A percentile compares a stretch with the other conserved stretches of the same genome.
Conservation (phyloP, 768 basidiomycete species). For the Collybiopsis luxurians region DNA sequence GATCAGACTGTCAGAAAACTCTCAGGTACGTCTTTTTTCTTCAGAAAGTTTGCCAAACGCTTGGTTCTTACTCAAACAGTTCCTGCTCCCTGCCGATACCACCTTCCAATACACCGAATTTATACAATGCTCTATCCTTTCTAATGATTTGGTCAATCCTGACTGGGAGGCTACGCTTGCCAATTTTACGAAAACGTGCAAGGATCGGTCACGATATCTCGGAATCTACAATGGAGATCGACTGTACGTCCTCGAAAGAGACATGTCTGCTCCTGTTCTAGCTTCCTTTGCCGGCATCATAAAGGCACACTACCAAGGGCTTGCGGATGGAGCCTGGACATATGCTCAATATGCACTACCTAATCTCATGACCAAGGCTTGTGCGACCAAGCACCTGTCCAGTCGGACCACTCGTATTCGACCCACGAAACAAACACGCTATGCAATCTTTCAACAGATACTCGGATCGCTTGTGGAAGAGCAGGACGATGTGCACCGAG, state of each 20-base stretch:
- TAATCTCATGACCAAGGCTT: background rate
- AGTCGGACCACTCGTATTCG: background rate
- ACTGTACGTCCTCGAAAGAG: conserved; percentile 1
- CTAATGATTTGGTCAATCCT: background rate
- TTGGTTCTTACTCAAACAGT: no score
- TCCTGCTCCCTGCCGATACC: conserved; percentile 1
- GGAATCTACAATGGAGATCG: background rate
- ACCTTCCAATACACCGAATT: conserved; percentile 5
- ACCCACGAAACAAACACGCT: background rate
- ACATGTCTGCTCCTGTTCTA: background rate
- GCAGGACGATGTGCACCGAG: background rate
- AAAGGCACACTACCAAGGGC: background rate
- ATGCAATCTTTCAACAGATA: background rate
- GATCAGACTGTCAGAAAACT: background rate
- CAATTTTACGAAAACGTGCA: background rate
- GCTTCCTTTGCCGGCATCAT: background rate
- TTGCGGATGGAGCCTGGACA: background rate
- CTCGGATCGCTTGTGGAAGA: background rate
- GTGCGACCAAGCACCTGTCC: background rate
- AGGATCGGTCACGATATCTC: background rate
- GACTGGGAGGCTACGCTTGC: background rate
- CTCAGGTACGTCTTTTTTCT: background rate
- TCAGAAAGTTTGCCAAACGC: no score
- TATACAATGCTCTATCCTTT: background rate
- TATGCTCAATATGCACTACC: background rate